Percentiles rank a stretch among this genome's conserved stretches.
Evolutionary conservation across 2,329 filamentous ascomycete species (phyloP).

Genomic region (Eutypa lata): DNA sequence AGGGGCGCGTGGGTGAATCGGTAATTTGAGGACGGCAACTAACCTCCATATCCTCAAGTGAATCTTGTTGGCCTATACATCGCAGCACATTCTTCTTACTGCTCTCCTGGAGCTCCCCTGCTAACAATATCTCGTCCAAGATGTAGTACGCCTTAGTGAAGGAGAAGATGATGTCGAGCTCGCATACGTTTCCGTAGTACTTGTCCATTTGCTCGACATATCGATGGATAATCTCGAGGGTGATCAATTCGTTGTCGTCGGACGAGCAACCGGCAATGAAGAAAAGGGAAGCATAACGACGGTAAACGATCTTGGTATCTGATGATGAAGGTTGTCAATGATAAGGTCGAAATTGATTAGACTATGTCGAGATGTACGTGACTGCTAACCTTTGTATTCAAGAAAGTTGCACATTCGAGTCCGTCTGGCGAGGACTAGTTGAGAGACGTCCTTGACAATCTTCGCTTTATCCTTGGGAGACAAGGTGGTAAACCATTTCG

Average conservation of each 20-base stretch:
- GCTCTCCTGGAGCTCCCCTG: slow-evolving; percentile 96
- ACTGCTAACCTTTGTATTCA: slow-evolving; percentile 84
- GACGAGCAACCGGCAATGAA: slow-evolving; percentile 97
- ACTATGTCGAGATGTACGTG: not conserved
- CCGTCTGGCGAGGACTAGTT: slow-evolving; percentile 90
- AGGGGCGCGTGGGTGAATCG: not conserved
- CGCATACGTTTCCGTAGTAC: slow-evolving; percentile 99
- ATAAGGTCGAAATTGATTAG: not conserved
- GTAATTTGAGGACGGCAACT: slow-evolving; percentile 40
- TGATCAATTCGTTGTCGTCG: slow-evolving; percentile 98
- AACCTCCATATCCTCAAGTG: slow-evolving; percentile 98
- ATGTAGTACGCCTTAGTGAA: slow-evolving; percentile 99
- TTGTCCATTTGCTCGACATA: slow-evolving; percentile 99
- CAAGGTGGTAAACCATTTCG: slow-evolving; percentile 98
- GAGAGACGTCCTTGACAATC: slow-evolving; percentile 99
- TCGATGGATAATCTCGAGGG: slow-evolving; percentile 96
- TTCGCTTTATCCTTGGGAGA: slow-evolving; percentile 99
- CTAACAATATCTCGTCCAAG: slow-evolving; percentile 89
- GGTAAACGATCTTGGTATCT: slow-evolving; percentile 99
- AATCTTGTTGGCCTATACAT: slow-evolving; percentile 96
- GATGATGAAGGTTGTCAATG: slow-evolving; percentile 5
- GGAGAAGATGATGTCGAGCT: slow-evolving; percentile 99
- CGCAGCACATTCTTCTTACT: slow-evolving; percentile 98
- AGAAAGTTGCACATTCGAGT: slow-evolving; percentile 99
- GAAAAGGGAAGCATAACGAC: slow-evolving; percentile 96